Base-by-base conservation (phyloP, 2,329 filamentous ascomycete species). In the Neofusicoccum laricinum region DNA sequence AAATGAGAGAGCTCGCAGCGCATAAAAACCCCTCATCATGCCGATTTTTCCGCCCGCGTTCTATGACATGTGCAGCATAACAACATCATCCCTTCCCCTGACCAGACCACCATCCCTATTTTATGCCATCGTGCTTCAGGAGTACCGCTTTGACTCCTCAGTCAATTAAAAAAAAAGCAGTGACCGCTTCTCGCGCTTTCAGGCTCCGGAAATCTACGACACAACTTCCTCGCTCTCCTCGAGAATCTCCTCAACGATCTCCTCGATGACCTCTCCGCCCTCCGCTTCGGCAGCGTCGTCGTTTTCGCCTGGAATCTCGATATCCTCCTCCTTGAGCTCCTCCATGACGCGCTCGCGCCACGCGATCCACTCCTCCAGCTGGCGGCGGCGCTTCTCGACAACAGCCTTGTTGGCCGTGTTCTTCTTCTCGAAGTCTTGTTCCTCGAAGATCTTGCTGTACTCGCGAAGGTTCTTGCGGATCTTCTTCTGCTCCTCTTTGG, bases 401-500 rank as follows among this genome's bases (percentile, higher is more conserved):
- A 99, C 93, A 40, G 93, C 94, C 73, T 93, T 88, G 81, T 98
- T 95, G 71, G 94, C 95, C 64, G 92, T 94, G 67, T 93, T 94
- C 75, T 93, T 93, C 75, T 94, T 93, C 76, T 96, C 93, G 68
- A 90, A 87, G 79, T 99, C 96, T 77, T 97, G 90, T 80, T 97
- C 92, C 71, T 99, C 95, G 78, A 99, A 99, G 69, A 91, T 84
- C 76, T 92, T 91, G 78, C 89, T 92, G 87, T 97, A 99, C 80
- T 98, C 95, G 71, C 94, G 91, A 63, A 99, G 88, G 81, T 97
- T 99, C 87, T 97, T 97, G 82, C 96, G 94, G 73, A 98, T 92
- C 73, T 90, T 86, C 85, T 97, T 96, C 83, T 98, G 95, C 84
- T 99, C 94, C 68, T 98, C 94, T 82, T 97, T 97, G 78, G 86